These are phyloP conservation scores for Pseudocercospora eumusae DNA, from an alignment of 2,329 filamentous ascomycete species.

Conservation along the genomic window DNA sequence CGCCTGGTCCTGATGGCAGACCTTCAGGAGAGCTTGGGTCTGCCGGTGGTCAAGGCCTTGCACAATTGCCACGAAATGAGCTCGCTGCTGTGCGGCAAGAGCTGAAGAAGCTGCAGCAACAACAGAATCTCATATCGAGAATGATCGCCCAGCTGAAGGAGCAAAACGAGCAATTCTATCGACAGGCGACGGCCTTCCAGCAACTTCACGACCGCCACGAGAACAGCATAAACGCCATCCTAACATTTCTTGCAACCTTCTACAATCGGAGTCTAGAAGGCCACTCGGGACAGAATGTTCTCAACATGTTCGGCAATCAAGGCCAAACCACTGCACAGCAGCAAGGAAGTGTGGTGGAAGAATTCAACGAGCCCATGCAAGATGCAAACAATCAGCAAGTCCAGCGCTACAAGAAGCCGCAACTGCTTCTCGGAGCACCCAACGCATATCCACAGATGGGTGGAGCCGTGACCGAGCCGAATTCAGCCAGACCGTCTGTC, in stretches of 20 bases:
- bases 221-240: constrained; percentile 97
- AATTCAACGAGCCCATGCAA: constrained; percentile 50
- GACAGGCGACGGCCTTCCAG: constrained; percentile 86
- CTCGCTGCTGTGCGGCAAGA: constrained; percentile 76
- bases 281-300: constrained; percentile 73
- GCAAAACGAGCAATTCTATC: constrained; percentile 85
- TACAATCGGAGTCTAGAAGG: constrained; percentile 92
- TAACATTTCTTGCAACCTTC: constrained; percentile 94
- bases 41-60: constrained; percentile 50
- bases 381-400: constrained; percentile 36
- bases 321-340: constrained; percentile 39
- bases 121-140: constrained; percentile 81
- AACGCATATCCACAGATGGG: constrained; percentile 6
- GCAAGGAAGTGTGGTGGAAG: constrained; percentile 64
- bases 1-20: constrained; percentile 33
- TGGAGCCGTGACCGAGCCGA: constrained; percentile 30
- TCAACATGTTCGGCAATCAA: constrained; percentile 74
- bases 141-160: constrained; percentile 78
- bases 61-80: constrained; percentile 67
- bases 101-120: constrained; percentile 76
- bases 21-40: constrained; percentile 31
- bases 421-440: constrained; percentile 35
- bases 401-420: constrained; percentile 37
- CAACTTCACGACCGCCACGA: constrained; percentile 94
- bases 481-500: constrained; percentile 31